Percentiles rank a stretch among this genome's conserved stretches.
Conservation (phyloP, 2,329 filamentous ascomycete genomes). For the Fusarium veterinarium region DNA sequence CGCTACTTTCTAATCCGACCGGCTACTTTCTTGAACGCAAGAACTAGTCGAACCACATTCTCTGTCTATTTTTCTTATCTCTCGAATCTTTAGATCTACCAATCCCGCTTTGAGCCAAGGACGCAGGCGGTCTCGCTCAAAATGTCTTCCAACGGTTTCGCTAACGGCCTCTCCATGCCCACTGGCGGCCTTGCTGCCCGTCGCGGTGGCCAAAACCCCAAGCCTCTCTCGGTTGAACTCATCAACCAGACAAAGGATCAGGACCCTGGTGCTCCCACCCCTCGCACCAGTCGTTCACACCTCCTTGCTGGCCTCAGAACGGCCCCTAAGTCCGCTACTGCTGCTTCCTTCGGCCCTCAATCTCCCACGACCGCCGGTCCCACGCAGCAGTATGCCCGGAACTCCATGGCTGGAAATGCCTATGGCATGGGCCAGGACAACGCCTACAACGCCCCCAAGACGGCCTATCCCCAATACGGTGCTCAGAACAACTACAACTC, state of each 20-base stretch:
- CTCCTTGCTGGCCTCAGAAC: conserved; percentile 93
- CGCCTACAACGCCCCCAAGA: conserved; percentile 65
- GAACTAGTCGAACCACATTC: conserved; percentile 37
- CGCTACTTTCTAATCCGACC: conserved; percentile 40
- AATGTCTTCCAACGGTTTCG: conserved; percentile 92
- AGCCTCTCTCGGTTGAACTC: conserved; percentile 84
- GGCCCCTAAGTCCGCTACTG: conserved; percentile 86
- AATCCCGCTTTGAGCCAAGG: conserved; percentile 67
- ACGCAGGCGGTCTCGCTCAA: conserved; percentile 99
- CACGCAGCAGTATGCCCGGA: conserved; percentile 57
- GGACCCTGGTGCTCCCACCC: conserved; percentile 76
- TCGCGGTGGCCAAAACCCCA: conserved; percentile 87
- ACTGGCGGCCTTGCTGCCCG: conserved; percentile 83
- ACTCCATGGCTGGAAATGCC: conserved; percentile 57
- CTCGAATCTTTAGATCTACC: conserved; percentile 26
- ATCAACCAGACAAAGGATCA: conserved; percentile 77
- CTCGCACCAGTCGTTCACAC: conserved; percentile 93
- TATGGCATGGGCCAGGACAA: conserved; percentile 58
- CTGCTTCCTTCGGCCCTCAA: conserved; percentile 77
- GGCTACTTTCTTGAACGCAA: conserved; percentile 26
- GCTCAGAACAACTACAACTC: conserved; percentile 49
- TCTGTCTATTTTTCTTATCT: conserved; percentile 30
- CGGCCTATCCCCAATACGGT: conserved; percentile 64
- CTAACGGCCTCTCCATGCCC: conserved; percentile 79
- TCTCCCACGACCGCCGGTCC: conserved; percentile 61